Evolutionary conservation across 176 grass and related monocot species (phyloP), one percentile per base, ranked within the genome.

Genomic region (Avena sativa): DNA sequence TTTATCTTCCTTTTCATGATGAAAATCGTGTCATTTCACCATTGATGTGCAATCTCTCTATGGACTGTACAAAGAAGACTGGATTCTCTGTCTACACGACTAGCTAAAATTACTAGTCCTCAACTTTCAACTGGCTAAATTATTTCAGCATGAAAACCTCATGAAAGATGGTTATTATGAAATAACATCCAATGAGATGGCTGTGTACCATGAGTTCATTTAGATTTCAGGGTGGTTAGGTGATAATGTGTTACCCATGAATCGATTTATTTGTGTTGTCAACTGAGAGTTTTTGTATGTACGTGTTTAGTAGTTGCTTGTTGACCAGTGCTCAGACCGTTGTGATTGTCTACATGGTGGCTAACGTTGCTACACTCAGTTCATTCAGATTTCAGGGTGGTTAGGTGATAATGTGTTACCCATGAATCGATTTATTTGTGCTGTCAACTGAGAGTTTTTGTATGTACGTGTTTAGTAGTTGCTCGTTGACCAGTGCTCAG

Each of bases 261-360:
- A 43, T 43, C 40, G 40, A 43, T 43, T 43, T 43, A 6, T 43
- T 43, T 43, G 5, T 7, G 4, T 6, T 43, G 2, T 28, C 15
- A 19, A 49, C 61, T 61, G 19, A 75, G 20, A 40, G 25, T 81
- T 21, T 49, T 49, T 68, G 9, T 86, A 6, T 56, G 26, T 60
- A 17, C n/a, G 4, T 60, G 59, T 69, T 34, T 83, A 60, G 1
- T 83, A 21, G 46, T 28, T 59, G 28, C 32, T 3, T 0, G 14
- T 53, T 76, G 2, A 9, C 8, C 13, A 15, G 64, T 80, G 9
- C 65, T 46, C 17, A 19, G 9, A 55, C 52, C 59, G 10, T 40
- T 49, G 34, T 32, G 50, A 46, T 43, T 89, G 19, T 68, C 71
- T 84, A 57, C 28, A 72, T 52, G 50, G 15, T 86, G 10, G 3